Conservation (phyloP, 2,329 filamentous ascomycete species). For the Capronia epimyces region DNA sequence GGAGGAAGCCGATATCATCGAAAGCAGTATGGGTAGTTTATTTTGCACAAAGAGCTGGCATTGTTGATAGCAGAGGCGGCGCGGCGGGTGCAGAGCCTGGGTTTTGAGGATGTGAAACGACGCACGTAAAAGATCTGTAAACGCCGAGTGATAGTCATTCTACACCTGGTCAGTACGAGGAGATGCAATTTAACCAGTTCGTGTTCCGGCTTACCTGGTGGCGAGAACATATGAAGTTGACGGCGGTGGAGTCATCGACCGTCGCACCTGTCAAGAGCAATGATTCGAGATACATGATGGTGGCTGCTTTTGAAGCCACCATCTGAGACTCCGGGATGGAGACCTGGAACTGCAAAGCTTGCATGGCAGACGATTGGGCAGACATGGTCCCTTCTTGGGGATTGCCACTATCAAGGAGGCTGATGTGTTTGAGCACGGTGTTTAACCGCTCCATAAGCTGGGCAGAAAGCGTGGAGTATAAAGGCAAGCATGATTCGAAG, state of each 20-base stretch:
- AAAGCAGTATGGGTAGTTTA: constrained; percentile 59
- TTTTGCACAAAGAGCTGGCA: constrained; percentile 83
- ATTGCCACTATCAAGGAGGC: constrained; percentile 10
- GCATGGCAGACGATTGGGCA: constrained; percentile 21
- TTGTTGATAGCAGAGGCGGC: constrained; percentile 48
- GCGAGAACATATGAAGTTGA: constrained; percentile 75
- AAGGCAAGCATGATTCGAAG: constrained; percentile 15
- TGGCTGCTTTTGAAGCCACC: constrained; percentile 69
- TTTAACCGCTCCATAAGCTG: constrained; percentile 24
- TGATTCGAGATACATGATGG: constrained; percentile 81
- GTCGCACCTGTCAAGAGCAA: constrained; percentile 73
- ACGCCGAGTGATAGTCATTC: constrained; percentile 70
- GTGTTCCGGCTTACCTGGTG: constrained; percentile 51
- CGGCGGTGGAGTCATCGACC: constrained; percentile 71
- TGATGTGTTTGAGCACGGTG: constrained; percentile 24
- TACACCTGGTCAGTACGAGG: constrained; percentile 34
- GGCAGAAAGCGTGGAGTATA: constrained; percentile 21
- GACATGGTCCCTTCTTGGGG: constrained; percentile 7
- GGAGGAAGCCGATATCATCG: constrained; percentile 52
- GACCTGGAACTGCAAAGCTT: constrained; percentile 49
- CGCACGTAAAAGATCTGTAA: constrained; percentile 77
- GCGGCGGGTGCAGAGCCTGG: constrained; percentile 51
- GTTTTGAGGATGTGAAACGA: constrained; percentile 81
- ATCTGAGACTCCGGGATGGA: constrained; percentile 61
- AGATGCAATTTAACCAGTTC: constrained; percentile 41